Conservation (phyloP, 257 asterid species). For the Vinca minor region DNA sequence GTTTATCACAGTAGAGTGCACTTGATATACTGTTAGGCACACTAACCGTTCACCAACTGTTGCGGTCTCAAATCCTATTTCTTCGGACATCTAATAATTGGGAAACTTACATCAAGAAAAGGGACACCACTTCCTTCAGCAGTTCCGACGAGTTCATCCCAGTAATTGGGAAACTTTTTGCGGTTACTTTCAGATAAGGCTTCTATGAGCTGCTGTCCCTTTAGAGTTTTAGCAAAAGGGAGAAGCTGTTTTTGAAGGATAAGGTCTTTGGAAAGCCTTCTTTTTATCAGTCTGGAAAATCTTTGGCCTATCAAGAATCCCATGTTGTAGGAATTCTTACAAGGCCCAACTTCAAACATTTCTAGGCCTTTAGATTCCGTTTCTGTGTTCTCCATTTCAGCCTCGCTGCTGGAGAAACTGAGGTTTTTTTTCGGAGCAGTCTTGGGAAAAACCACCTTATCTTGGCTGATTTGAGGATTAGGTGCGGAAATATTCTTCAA, state of each 20-base stretch:
- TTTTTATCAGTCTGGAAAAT: constrained; percentile 44
- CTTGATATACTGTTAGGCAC: no score
- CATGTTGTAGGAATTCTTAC: constrained; percentile 38
- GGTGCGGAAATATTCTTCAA: no score
- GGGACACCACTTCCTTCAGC: constrained; percentile 64
- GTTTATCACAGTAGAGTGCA: no score
- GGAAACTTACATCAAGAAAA: constrained; percentile 61
- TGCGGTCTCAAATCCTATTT: no score
- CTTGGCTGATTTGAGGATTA: neutral
- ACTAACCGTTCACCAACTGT: no score
- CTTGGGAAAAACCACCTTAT: neutral
- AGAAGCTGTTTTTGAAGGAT: constrained; percentile 64
- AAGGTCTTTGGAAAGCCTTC: constrained; percentile 56
- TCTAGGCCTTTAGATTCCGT: constrained; percentile 24
- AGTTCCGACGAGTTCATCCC: constrained; percentile 79
- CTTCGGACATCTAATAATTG: no score
- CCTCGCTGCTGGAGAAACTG: neutral
- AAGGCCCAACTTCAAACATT: constrained; percentile 62
- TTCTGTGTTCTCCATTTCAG: constrained; percentile 13
- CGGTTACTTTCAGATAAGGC: constrained; percentile 37
- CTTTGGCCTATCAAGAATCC: constrained; percentile 60
- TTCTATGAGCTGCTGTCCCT: constrained; percentile 40
- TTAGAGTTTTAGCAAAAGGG: constrained; percentile 56
- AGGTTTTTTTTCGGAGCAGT: neutral
- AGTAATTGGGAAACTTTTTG: constrained; percentile 48